Conservation (phyloP, 1,284 basidiomycete genomes). For the Anthracocystis setariae region DNA sequence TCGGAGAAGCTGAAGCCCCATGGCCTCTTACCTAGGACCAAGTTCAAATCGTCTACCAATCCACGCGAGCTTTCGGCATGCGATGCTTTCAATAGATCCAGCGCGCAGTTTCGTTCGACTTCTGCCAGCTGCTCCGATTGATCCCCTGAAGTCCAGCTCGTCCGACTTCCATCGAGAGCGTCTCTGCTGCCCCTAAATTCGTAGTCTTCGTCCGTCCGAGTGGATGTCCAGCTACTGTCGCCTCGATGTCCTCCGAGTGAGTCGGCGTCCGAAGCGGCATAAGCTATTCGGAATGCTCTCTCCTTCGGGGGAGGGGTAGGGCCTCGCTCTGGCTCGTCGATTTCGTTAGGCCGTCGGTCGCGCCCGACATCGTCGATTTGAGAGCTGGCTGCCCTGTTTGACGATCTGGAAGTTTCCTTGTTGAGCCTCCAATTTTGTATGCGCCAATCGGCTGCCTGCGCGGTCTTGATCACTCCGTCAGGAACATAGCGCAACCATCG, state of each 20-base stretch:
- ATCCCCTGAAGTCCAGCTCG: neutral
- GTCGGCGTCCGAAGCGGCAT: neutral
- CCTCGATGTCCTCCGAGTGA: neutral
- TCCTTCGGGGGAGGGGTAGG: conserved; percentile 8
- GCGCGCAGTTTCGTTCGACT: conserved; percentile 65
- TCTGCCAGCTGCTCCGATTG: conserved; percentile 5
- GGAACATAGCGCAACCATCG: conserved; percentile 97
- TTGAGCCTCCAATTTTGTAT: conserved; percentile 95
- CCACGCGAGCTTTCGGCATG: conserved; percentile 92
- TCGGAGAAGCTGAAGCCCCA: conserved; percentile 75
- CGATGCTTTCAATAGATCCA: conserved; percentile 89
- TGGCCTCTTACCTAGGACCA: conserved; percentile 83
- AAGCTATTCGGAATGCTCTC: neutral
- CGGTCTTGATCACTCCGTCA: conserved; percentile 89
- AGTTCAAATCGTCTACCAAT: conserved; percentile 86
- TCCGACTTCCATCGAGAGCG: conserved; percentile 7
- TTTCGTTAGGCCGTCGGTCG: neutral
- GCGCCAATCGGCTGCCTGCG: conserved; percentile 96
- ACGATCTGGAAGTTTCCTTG: conserved; percentile 70
- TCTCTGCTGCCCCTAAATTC: neutral
- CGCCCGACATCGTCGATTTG: conserved; percentile 3
- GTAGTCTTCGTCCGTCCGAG: neutral
- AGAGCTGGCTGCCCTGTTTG: conserved; percentile 2
- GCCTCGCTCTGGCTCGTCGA: neutral
- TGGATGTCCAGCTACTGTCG: neutral